phyloP scores from a whole-genome alignment of 352 stramenopile species.

The Phytophthora colocasiae region DNA sequence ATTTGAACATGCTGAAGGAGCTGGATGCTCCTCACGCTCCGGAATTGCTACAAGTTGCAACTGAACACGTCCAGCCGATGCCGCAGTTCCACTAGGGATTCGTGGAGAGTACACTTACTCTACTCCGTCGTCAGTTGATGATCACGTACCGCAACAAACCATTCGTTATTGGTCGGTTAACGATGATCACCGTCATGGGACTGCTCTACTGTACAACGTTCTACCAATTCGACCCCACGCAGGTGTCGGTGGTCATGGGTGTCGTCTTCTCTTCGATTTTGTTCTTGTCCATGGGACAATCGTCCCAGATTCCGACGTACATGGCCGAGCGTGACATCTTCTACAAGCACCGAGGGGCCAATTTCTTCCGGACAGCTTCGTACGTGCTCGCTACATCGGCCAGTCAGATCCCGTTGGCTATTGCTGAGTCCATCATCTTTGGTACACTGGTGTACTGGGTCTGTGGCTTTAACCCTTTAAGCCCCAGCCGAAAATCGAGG shows the following conservation, averaged over 20 bases:
- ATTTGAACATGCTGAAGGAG: conserved; percentile 31
- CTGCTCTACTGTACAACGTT: conserved; percentile 52
- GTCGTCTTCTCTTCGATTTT: conserved; percentile 78
- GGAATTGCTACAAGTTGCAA: conserved; percentile 26
- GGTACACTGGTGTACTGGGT: conserved; percentile 87
- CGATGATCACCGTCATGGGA: conserved; percentile 58
- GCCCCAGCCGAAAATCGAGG: too few relatives aligned
- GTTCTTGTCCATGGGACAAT: conserved; percentile 76
- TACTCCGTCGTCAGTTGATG: conserved; percentile 57
- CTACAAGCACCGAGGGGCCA: conserved; percentile 83
- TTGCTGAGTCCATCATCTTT: conserved; percentile 77
- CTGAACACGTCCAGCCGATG: conserved; percentile 12
- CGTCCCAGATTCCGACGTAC: conserved; percentile 70
- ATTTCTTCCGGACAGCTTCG: conserved; percentile 72
- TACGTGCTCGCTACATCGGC: conserved; percentile 65
- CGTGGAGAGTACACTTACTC: conserved; percentile 28
- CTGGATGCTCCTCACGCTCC: conserved; percentile 35
- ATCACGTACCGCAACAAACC: conserved; percentile 50
- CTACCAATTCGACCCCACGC: conserved; percentile 48
- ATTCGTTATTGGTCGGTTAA: conserved; percentile 36
- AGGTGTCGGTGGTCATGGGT: conserved; percentile 59
- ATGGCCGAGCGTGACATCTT: conserved; percentile 67
- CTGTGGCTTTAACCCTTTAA: conserved; percentile 77
- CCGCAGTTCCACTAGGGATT: conserved; percentile 48
- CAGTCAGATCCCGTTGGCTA: conserved; percentile 44